phyloP scores from a whole-genome alignment of 371 early-diverging fungal species.

The Lichtheimia hyalospora region DNA sequence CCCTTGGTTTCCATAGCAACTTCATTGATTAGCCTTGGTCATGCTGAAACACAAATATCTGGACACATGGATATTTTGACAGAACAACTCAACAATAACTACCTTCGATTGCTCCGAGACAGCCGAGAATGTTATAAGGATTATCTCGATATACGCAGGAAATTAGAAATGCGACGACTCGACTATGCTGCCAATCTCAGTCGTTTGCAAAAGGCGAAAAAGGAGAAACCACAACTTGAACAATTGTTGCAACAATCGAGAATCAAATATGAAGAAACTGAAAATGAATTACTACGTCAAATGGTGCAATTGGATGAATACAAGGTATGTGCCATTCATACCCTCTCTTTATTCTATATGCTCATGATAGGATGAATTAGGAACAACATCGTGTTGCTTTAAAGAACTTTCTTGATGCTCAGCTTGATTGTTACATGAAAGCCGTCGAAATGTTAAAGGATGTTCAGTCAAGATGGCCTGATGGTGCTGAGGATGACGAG shows the following conservation, averaged over 20 bases:
- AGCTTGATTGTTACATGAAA: conserved; percentile 49
- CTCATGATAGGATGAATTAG: conserved; percentile 19
- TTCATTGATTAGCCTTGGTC: conserved; percentile 57
- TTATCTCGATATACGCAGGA: conserved; percentile 69
- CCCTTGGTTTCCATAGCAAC: conserved; percentile 31
- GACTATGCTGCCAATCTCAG: conserved; percentile 92
- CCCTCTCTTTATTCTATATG: too few species aligned
- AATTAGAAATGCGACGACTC: conserved; percentile 84
- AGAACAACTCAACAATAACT: conserved; percentile 37
- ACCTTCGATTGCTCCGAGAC: conserved; percentile 39
- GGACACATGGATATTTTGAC: conserved; percentile 56
- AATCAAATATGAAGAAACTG: conserved; percentile 91
- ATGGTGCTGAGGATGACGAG: conserved; percentile 9
- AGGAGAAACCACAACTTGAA: conserved; percentile 87
- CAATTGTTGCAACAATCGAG: conserved; percentile 89
- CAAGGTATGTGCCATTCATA: conserved; percentile 51
- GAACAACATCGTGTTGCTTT: conserved; percentile 57
- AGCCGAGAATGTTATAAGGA: conserved; percentile 60
- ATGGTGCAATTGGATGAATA: conserved; percentile 70
- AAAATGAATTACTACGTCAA: conserved; percentile 59
- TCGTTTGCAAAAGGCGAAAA: conserved; percentile 84
- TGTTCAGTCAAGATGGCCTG: conserved; percentile 8
- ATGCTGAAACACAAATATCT: conserved; percentile 62
- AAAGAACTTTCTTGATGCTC: conserved; percentile 52
- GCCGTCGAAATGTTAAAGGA: conserved; percentile 39